phyloP scores from a whole-genome alignment of 345 rosid genomes.

The Pelargonium nanum region DNA sequence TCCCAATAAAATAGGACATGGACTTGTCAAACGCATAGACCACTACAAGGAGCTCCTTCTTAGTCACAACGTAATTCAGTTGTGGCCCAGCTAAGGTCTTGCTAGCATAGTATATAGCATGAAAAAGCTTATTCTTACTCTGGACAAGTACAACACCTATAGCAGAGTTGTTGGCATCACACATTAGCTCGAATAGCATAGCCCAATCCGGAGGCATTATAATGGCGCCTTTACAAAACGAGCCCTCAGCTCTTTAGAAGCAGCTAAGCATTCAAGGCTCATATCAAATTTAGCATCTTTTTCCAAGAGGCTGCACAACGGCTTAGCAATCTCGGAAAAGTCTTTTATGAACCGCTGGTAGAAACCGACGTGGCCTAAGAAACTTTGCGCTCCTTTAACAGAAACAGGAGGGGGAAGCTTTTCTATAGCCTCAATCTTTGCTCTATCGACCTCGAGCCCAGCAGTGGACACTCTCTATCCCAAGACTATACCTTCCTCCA shows the following conservation, averaged over 20 bases:
- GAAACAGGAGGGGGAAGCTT: not conserved
- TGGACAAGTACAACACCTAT: not conserved
- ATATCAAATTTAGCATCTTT: not conserved
- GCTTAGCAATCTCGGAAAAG: not conserved
- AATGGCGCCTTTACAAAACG: not conserved
- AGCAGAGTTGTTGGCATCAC: not conserved
- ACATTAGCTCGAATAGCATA: not conserved
- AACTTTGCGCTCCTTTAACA: not conserved
- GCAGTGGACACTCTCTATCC: not conserved
- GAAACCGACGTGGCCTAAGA: not conserved
- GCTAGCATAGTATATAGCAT: not conserved
- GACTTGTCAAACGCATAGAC: slow-evolving; percentile 4
- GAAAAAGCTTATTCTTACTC: not conserved
- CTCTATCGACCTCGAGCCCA: not conserved
- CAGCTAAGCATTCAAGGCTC: no score
- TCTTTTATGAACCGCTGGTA: not conserved
- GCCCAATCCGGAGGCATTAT: not conserved
- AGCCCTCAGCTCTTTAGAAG: not conserved
- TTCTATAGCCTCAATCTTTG: not conserved
- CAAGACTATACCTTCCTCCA: not conserved
- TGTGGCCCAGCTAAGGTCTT: not conserved
- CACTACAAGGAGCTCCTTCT: not conserved
- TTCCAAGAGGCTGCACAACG: not conserved
- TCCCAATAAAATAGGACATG: not conserved
- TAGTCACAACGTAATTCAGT: not conserved